Evolutionary conservation across 192 early-diverging fungal species (phyloP).

Genomic region (Mortierella hygrophila): DNA sequence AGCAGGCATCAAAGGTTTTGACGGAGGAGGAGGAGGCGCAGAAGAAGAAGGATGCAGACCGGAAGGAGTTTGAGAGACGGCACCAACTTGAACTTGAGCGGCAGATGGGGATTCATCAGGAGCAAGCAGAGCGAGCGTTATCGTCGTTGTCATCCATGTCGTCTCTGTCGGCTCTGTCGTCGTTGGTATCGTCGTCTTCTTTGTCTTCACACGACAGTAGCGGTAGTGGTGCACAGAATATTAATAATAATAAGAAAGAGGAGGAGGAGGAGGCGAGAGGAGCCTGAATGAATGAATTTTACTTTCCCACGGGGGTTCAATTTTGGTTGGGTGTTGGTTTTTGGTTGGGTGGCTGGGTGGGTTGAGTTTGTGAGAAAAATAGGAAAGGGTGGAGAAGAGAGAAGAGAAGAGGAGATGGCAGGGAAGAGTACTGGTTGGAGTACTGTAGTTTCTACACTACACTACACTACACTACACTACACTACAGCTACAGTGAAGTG

Average conservation of each 20-base stretch:
- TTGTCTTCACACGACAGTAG: not conserved
- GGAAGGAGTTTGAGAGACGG: constrained; percentile 23
- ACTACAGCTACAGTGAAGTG: too few species aligned
- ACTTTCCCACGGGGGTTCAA: not conserved
- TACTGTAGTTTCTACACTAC: too few species aligned
- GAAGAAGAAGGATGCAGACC: constrained; percentile 6
- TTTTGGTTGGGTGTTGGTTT: not conserved
- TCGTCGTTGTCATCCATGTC: not conserved
- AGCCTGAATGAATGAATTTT: not conserved
- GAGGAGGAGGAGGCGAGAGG: not conserved
- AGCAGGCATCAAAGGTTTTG: not conserved
- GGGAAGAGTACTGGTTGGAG: too few species aligned
- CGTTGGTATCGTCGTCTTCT: not conserved
- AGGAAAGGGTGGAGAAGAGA: too few species aligned
- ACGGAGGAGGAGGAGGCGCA: constrained; percentile 18
- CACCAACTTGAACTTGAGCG: constrained; percentile 41
- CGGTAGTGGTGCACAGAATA: too few species aligned
- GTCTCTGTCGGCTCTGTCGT: not conserved
- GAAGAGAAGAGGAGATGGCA: too few species aligned
- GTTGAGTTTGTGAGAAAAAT: too few species aligned
- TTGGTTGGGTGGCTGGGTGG: not conserved
- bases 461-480: too few species aligned
- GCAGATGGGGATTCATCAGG: constrained; percentile 37
- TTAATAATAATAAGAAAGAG: too few species aligned
- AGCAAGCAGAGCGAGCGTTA: constrained; percentile 5